Conservation (phyloP, 768 basidiomycete genomes). For the Strobilomyces dryophilus region DNA sequence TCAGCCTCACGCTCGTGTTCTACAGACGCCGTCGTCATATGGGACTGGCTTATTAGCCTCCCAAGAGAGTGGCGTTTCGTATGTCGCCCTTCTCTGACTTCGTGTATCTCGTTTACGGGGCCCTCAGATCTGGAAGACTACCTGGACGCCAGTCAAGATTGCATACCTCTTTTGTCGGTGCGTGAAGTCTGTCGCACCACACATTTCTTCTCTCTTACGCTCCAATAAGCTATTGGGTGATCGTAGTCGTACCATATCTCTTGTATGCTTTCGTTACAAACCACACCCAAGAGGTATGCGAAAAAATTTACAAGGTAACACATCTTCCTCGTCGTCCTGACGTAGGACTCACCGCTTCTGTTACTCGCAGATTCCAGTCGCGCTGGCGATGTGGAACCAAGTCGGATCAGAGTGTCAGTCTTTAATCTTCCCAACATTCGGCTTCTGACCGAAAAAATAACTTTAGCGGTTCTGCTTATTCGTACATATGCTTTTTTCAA, state of each 20-base stretch:
- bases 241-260: conserved; percentile 72
- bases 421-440: background rate
- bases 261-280: conserved; percentile 73
- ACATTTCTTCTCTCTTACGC: conserved; percentile 3
- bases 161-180: conserved; percentile 84
- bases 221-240: conserved; percentile 69
- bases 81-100: conserved; percentile 20
- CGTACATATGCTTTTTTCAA: conserved; percentile 87
- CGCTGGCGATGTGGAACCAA: conserved; percentile 85
- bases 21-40: conserved; percentile 73
- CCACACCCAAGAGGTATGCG: conserved; percentile 59
- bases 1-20: background rate
- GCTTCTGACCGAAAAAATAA: conserved; percentile 7
- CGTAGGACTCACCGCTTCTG: background rate
- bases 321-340: background rate
- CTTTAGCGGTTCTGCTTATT: conserved; percentile 68
- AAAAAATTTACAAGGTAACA: conserved; percentile 64
- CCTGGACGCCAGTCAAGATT: conserved; percentile 80
- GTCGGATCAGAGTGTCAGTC: conserved; percentile 70
- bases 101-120: background rate
- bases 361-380: conserved; percentile 61
- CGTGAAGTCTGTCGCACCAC: conserved; percentile 28
- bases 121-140: conserved; percentile 71
- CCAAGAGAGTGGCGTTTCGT: conserved; percentile 78
- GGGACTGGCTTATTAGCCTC: conserved; percentile 82